Percentiles rank a stretch among this genome's conserved stretches.
These are phyloP conservation scores for Cladosporium colombiae DNA, from an alignment of 2,329 filamentous ascomycete species.

Conservation along the genomic window DNA sequence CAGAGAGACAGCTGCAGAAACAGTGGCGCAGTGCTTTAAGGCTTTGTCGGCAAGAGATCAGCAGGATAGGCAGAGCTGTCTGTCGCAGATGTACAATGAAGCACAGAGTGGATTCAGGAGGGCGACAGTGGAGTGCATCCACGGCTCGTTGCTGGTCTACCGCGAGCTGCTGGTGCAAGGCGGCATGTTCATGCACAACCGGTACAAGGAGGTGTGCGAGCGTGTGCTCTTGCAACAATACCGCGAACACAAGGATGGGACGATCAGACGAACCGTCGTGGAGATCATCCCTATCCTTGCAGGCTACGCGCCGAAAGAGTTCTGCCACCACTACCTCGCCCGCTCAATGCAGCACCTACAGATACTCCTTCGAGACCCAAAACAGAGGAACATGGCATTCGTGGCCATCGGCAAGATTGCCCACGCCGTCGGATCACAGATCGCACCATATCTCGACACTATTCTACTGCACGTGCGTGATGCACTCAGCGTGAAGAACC, in stretches of 20 bases:
- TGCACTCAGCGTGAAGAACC: conserved; percentile 78
- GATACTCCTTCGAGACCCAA: conserved; percentile 89
- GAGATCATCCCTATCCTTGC: conserved; percentile 89
- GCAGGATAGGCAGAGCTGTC: conserved; percentile 82
- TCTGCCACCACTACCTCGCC: conserved; percentile 83
- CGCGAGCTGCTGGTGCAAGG: conserved; percentile 92
- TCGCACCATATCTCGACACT: conserved; percentile 90
- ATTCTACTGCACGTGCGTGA: conserved; percentile 93
- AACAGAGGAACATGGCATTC: conserved; percentile 91
- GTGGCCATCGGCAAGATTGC: conserved; percentile 95
- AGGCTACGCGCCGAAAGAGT: conserved; percentile 87
- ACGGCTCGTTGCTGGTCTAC: conserved; percentile 89
- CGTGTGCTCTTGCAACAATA: conserved; percentile 74
- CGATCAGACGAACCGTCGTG: conserved; percentile 87
- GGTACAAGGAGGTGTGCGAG: conserved; percentile 86
- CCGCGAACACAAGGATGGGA: conserved; percentile 86
- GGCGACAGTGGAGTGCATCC: conserved; percentile 81
- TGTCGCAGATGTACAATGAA: conserved; percentile 87
- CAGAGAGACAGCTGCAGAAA: conserved; percentile 85
- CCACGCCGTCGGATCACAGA: conserved; percentile 92
- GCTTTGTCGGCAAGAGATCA: conserved; percentile 93
- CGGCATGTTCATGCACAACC: conserved; percentile 97
- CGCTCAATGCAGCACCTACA: conserved; percentile 97
- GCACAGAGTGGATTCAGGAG: conserved; percentile 76
- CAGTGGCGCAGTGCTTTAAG: conserved; percentile 91